These are phyloP conservation scores for Eremochloa ophiuroides DNA, from an alignment of 176 grass and related monocot genomes.

Conservation along the genomic window DNA sequence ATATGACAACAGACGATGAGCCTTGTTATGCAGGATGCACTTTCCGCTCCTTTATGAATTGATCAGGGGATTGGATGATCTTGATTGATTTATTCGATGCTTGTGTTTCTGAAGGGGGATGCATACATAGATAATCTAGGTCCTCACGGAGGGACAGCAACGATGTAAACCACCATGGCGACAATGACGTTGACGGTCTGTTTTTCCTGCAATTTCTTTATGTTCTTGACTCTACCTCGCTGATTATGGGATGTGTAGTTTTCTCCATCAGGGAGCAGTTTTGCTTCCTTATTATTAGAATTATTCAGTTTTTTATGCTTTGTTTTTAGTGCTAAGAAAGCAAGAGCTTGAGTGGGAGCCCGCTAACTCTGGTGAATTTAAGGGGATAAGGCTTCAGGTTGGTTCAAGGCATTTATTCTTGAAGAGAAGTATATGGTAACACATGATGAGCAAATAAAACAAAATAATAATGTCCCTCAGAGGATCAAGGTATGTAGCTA, in stretches of 20 bases:
- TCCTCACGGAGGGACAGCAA: too few relatives aligned
- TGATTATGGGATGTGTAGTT: not conserved
- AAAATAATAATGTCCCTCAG: conserved; percentile 89
- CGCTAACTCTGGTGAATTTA: conserved; percentile 25
- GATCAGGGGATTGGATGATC: too few relatives aligned
- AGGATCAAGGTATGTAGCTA: conserved; percentile 81
- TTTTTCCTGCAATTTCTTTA: too few relatives aligned
- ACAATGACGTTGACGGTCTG: too few relatives aligned
- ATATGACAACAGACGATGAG: too few relatives aligned
- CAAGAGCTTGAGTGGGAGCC: conserved; percentile 69
- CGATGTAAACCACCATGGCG: too few relatives aligned
- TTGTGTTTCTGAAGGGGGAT: too few relatives aligned
- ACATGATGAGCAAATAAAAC: conserved; percentile 87
- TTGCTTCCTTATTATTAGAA: not conserved
- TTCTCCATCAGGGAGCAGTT: not conserved
- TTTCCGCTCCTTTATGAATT: too few relatives aligned
- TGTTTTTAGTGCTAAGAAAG: conserved; percentile 36
- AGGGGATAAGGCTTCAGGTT: conserved; percentile 72
- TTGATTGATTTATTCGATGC: too few relatives aligned
- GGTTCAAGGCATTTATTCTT: conserved; percentile 95
- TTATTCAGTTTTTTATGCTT: not conserved
- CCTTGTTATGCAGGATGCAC: too few relatives aligned
- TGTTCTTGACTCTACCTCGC: too few relatives aligned
- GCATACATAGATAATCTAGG: too few relatives aligned
- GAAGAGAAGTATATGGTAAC: conserved; percentile 97